Evolutionary conservation across 1,139 yeast species (phyloP).

Genomic region (Magnusiomyces sp.): DNA sequence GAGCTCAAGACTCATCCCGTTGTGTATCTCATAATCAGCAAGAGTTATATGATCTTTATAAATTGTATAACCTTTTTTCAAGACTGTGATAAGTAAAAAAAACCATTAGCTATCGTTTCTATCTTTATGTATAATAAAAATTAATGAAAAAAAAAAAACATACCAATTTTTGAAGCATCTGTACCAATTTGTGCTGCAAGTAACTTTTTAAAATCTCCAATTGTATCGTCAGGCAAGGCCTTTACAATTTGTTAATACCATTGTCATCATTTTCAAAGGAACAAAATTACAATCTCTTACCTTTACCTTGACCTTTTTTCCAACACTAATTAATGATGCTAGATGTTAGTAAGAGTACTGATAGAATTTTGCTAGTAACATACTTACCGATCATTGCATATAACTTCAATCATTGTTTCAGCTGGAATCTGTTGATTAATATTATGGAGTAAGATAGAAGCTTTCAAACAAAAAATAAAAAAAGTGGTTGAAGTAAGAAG

Average conservation of each 20-base stretch:
- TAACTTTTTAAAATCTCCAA: slow-evolving; percentile 88
- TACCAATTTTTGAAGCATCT: slow-evolving; percentile 48
- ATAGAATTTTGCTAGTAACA: not conserved
- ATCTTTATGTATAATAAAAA: not conserved
- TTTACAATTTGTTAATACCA: slow-evolving; percentile 15
- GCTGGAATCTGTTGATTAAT: no score
- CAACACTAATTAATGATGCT: slow-evolving; percentile 44
- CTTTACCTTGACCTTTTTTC: slow-evolving; percentile 79
- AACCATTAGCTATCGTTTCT: not conserved
- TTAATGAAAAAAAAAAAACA: slow-evolving; percentile 16
- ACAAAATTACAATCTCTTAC: no score
- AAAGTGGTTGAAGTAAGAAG: no score
- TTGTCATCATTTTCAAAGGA: no score
- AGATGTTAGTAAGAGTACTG: not conserved
- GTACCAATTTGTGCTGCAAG: slow-evolving; percentile 79
- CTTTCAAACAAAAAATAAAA: no score
- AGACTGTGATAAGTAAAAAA: slow-evolving; percentile 18
- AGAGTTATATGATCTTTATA: slow-evolving; percentile 83
- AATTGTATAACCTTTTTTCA: slow-evolving; percentile 47
- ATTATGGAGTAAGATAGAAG: no score
- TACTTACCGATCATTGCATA: slow-evolving; percentile 35
- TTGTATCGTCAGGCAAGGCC: slow-evolving; percentile 73
- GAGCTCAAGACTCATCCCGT: slow-evolving; percentile 79
- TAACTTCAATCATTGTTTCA: slow-evolving; percentile 33
- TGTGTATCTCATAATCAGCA: slow-evolving; percentile 89